Base-by-base conservation (phyloP, 495 filamentous ascomycete genomes). In the Penicillium paradoxum region DNA sequence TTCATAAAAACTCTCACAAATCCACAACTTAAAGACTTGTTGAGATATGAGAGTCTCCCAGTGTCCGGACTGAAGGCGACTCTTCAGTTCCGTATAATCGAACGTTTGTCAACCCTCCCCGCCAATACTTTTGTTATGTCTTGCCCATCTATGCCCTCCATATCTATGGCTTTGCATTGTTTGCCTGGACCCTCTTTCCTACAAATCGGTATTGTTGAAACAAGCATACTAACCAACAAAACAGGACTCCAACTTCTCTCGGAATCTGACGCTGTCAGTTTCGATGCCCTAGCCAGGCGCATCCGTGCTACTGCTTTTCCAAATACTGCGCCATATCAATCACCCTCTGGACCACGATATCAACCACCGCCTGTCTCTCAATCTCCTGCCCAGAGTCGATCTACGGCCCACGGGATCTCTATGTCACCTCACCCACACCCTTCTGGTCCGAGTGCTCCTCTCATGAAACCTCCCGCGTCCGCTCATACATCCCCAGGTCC, bases 41-140 rank as follows among this genome's bases (percentile, higher is more conserved):
- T 91, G 58, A 80, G 79, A 36, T 71, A 73, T 49, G 86, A 92
- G 65, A 78, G 81, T 24, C 76, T 92, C 15, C 73, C 77, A 30
- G 83, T 88, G 34, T 87, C 82, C 24, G 93, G 93, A 8, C 82
- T 89, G 53, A 98, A 98, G 72, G 76, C 81, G 24, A 77, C 85
- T 17, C 71, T 97, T 37, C 90, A 95, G 66, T 67, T 70, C 22
- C 85, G 91, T 53, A 84, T 97, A 42, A 82, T 85, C 54, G 64
- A 79, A 24, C 80, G 93, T 97, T 74, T 67, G 88, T 49, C 46
- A 42, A 51, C 53, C 53, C 58, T 27, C 38, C 37, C 54, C 39
- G 7, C 19, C 9, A 24, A 10, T n/a, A 13, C 13, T 30, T 27
- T 29, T 29, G 25, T 17, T n/a, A 14, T 24, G 24, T 3, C 24